Evolutionary conservation across 2,329 filamentous ascomycete genomes (phyloP).

Genomic region (Metarhizium robertsii): DNA sequence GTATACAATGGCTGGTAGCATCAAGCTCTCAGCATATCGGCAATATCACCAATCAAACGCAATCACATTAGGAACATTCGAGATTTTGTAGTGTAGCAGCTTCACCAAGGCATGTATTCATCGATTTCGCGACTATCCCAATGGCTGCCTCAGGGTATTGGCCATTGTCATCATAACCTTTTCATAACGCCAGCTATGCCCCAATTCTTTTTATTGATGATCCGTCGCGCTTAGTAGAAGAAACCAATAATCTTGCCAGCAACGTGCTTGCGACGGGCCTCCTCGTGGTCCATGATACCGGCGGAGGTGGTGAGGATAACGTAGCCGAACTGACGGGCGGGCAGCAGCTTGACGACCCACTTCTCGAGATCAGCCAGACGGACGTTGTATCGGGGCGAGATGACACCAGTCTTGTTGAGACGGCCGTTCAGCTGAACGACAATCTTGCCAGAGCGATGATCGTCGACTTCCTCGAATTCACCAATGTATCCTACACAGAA

Average conservation of each 20-base stretch:
- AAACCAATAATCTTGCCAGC: constrained; percentile 99
- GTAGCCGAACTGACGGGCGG: constrained; percentile 99
- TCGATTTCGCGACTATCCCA: constrained; percentile 22
- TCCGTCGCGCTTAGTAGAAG: constrained; percentile 68
- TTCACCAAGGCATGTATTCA: constrained; percentile 11
- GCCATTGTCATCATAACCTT: constrained; percentile 25
- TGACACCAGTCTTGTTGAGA: constrained; percentile 99
- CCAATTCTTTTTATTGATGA: constrained; percentile 15
- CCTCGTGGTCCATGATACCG: constrained; percentile 99
- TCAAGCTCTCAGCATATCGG: background rate
- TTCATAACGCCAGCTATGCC: constrained; percentile 28
- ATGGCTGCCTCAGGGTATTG: constrained; percentile 23
- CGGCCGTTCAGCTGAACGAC: constrained; percentile 98
- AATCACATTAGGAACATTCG: background rate
- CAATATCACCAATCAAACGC: background rate
- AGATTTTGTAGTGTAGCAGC: constrained; percentile 23
- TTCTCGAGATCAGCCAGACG: constrained; percentile 97
- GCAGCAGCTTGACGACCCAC: constrained; percentile 98
- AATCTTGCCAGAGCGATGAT: constrained; percentile 99
- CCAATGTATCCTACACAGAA: constrained; percentile 77
- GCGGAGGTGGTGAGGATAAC: constrained; percentile 98
- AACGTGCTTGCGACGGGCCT: constrained; percentile 98
- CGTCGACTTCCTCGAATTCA: constrained; percentile 98
- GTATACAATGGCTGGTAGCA: background rate
- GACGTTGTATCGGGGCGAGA: constrained; percentile 99